Evolutionary conservation across 192 early-diverging fungal genomes (phyloP).

Genomic region (Glomus cerebriforme): DNA sequence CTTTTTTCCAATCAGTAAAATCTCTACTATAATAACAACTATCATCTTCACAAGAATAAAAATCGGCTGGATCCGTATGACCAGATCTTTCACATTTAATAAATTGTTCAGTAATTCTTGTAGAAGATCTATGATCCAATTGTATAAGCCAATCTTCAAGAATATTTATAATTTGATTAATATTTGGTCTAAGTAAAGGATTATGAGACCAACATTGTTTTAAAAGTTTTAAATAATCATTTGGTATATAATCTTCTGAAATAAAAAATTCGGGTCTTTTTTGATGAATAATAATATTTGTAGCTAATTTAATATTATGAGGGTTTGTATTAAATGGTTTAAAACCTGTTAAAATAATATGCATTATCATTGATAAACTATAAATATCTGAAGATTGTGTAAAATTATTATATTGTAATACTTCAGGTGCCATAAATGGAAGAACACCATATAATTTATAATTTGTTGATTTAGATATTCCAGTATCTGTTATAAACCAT

Average conservation of each 20-base stretch:
- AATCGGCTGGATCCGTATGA: background rate
- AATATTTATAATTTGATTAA: background rate
- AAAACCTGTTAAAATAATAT: background rate
- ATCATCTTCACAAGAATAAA: background rate
- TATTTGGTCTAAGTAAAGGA: background rate
- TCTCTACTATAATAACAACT: background rate
- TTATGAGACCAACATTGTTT: background rate
- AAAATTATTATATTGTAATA: background rate
- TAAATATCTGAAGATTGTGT: slow-evolving; percentile 4
- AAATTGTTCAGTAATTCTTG: background rate
- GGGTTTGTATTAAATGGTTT: background rate
- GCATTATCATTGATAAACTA: background rate
- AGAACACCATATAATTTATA: background rate
- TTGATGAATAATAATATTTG: background rate
- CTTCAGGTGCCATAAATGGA: slow-evolving; percentile 13
- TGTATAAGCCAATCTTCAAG: background rate
- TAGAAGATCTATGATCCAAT: background rate
- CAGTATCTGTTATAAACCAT: background rate
- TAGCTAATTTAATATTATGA: background rate
- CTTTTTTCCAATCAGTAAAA: background rate
- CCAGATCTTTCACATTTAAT: background rate
- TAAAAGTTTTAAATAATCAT: background rate
- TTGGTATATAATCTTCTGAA: background rate
- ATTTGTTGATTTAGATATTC: background rate
- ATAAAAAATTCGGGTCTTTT: background rate